Evolutionary conservation across 805 yeast genomes (phyloP).

Genomic region (Diddensiella caesifluorescens): DNA sequence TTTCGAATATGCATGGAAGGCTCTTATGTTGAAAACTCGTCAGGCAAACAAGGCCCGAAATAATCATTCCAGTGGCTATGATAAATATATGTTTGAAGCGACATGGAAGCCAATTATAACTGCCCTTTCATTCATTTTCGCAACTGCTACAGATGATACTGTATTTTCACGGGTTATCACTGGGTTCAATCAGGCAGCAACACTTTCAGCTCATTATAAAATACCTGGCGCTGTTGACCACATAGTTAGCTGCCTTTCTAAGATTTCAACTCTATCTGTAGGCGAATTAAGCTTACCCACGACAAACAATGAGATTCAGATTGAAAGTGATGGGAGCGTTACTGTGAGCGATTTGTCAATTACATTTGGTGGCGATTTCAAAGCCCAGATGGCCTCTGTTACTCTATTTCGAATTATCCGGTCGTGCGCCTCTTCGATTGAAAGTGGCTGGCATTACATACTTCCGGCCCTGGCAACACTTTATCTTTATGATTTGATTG

Average conservation of each 20-base stretch:
- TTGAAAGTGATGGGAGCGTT: constrained; percentile 47
- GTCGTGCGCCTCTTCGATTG: constrained; percentile 39
- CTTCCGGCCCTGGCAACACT: constrained; percentile 56
- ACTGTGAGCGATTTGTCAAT: constrained; percentile 79
- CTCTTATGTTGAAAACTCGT: constrained; percentile 26
- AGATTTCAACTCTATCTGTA: constrained; percentile 60
- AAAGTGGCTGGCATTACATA: constrained; percentile 57
- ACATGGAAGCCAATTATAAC: constrained; percentile 61
- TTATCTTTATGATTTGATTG: constrained; percentile 65
- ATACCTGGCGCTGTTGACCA: constrained; percentile 55
- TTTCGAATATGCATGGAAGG: constrained; percentile 68
- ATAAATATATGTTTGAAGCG: constrained; percentile 61
- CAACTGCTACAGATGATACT: constrained; percentile 85
- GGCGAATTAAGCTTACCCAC: constrained; percentile 31
- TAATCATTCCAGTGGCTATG: constrained; percentile 43
- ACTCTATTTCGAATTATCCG: constrained; percentile 75
- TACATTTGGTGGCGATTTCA: constrained; percentile 81
- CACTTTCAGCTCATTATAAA: constrained; percentile 62
- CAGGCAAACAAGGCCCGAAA: constrained; percentile 21
- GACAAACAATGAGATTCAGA: constrained; percentile 31
- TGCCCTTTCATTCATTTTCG: constrained; percentile 71
- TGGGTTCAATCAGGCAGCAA: constrained; percentile 79
- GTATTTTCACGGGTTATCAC: constrained; percentile 82
- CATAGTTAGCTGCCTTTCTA: constrained; percentile 60
- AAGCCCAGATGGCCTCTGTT: constrained; percentile 84